phyloP scores from a whole-genome alignment of 305 asterid species.

The Fraxinus paxiana region DNA sequence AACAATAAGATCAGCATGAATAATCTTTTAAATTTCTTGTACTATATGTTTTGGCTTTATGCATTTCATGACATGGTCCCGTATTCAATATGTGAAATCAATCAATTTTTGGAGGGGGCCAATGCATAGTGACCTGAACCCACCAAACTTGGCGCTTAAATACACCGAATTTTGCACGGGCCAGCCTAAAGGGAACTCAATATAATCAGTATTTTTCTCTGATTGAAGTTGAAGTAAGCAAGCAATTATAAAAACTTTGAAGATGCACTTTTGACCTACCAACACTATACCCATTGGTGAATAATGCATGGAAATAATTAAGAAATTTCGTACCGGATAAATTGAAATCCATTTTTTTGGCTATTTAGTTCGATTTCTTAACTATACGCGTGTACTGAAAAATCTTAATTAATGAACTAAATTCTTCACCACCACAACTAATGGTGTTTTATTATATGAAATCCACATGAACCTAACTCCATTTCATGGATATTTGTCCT shows the following conservation, averaged over 20 bases:
- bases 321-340: not conserved
- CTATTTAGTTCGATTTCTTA: not conserved
- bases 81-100: not conserved
- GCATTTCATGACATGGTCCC: constrained; percentile 10
- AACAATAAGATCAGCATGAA: not conserved
- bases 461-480: not conserved
- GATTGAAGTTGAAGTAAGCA: not conserved
- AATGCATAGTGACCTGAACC: constrained; percentile 19
- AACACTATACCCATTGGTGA: not conserved
- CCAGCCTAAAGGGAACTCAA: constrained; percentile 6
- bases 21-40: not conserved
- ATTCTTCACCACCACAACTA: not conserved
- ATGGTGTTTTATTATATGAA: not conserved
- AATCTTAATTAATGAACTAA: not conserved
- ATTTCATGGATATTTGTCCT: not conserved
- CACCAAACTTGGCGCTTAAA: constrained; percentile 25
- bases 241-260: not conserved
- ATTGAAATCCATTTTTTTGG: not conserved
- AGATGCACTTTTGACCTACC: not conserved
- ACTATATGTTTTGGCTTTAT: not conserved
- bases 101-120: not conserved
- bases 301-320: not conserved
- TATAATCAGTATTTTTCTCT: not conserved
- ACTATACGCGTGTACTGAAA: not conserved
- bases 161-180: constrained; percentile 22